phyloP scores from a whole-genome alignment of 495 filamentous ascomycete species.

The Aspergillus nanangensis region DNA sequence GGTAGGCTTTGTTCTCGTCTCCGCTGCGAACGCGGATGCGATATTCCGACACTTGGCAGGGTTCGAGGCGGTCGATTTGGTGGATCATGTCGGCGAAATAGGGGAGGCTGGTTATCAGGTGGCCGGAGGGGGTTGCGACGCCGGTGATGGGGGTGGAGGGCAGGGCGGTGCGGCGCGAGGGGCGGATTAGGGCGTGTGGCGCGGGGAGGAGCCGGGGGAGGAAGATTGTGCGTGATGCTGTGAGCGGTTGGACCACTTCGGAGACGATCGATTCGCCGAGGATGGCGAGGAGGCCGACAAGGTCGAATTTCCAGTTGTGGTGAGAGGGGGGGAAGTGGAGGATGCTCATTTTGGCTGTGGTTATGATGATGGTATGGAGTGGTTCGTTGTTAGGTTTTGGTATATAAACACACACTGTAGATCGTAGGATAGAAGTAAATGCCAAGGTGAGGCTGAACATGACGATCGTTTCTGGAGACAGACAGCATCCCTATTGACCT shows the following conservation, averaged over 20 bases:
- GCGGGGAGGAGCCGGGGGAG: constrained; percentile 62
- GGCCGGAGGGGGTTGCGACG: constrained; percentile 50
- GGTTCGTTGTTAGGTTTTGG: too few species aligned
- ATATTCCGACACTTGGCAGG: constrained; percentile 1
- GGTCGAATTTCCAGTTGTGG: constrained; percentile 35
- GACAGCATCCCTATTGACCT: too few species aligned
- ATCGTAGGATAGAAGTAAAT: too few species aligned
- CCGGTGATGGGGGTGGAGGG: constrained; percentile 26
- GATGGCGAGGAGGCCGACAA: constrained; percentile 57
- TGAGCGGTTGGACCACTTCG: constrained; percentile 50
- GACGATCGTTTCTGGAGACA: too few species aligned
- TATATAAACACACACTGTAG: too few species aligned
- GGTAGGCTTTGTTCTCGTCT: not conserved
- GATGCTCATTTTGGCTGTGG: not conserved
- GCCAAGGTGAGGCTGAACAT: too few species aligned
- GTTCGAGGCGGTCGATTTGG: constrained; percentile 9
- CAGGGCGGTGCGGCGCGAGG: constrained; percentile 50
- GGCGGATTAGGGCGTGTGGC: constrained; percentile 56
- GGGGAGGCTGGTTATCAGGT: constrained; percentile 45
- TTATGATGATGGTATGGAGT: too few species aligned
- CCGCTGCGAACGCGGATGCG: not conserved
- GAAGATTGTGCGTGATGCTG: constrained; percentile 47
- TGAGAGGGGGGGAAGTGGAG: not conserved
- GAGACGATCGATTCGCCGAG: constrained; percentile 57
- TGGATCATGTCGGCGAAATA: constrained; percentile 59